Percentiles rank a stretch among this genome's conserved stretches.
phyloP scores from a whole-genome alignment of 2,329 filamentous ascomycete species.

The Cladorrhinum sp. region DNA sequence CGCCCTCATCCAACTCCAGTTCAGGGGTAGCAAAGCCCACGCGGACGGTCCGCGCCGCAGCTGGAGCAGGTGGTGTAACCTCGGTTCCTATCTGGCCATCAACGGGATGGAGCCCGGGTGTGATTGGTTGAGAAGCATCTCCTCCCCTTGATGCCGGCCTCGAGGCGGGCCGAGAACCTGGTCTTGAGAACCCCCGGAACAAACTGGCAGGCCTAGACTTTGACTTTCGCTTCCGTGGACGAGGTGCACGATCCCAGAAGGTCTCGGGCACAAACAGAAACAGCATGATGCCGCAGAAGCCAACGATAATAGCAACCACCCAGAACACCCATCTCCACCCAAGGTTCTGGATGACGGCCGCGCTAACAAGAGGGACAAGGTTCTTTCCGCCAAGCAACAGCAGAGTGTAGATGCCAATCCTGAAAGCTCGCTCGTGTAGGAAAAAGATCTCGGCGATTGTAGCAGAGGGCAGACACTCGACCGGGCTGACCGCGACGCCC shows the following conservation, averaged over 20 bases:
- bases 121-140: neutral
- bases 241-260: slow-evolving; percentile 85
- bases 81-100: neutral
- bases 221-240: slow-evolving; percentile 29
- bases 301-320: slow-evolving; percentile 79
- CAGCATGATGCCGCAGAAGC: slow-evolving; percentile 64
- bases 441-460: slow-evolving; percentile 97
- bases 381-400: slow-evolving; percentile 90
- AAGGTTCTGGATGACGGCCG: slow-evolving; percentile 72
- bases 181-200: slow-evolving; percentile 44
- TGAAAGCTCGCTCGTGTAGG: slow-evolving; percentile 87
- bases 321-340: slow-evolving; percentile 92
- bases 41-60: slow-evolving; percentile 20
- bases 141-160: neutral
- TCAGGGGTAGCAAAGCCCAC: slow-evolving; percentile 33
- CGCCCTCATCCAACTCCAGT: neutral
- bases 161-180: neutral
- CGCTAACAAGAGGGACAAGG: slow-evolving; percentile 80
- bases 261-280: slow-evolving; percentile 94
- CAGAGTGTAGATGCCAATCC: slow-evolving; percentile 89
- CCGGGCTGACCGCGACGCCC: slow-evolving; percentile 81
- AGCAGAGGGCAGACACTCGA: slow-evolving; percentile 88
- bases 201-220: slow-evolving; percentile 38
- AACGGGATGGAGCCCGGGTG: neutral
- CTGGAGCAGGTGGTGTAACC: neutral